These are phyloP conservation scores for Flaveria sonorensis DNA, from an alignment of 129 eudicot genomes.

Conservation along the genomic window DNA sequence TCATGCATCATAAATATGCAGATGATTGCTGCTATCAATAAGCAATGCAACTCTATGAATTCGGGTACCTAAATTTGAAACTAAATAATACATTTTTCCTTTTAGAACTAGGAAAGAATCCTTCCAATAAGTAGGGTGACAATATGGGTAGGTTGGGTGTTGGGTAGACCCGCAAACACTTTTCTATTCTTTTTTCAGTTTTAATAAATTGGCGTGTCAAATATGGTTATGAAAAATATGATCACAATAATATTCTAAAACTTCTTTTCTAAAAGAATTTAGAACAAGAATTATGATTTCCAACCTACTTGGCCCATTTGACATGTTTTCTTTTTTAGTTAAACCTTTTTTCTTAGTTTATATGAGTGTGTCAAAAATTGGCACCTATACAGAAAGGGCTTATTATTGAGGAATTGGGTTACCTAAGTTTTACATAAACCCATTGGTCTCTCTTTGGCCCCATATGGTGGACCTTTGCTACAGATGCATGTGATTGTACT, in stretches of 20 bases:
- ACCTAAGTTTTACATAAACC: conserved; percentile 16
- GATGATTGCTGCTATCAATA: background rate
- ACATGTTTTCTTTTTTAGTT: background rate
- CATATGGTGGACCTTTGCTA: background rate
- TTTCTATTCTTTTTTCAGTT: background rate
- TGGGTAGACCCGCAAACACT: background rate
- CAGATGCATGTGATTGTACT: conserved; percentile 11
- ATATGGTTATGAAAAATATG: background rate
- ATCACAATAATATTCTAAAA: background rate
- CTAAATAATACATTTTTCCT: background rate
- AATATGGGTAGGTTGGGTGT: background rate
- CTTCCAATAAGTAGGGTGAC: background rate
- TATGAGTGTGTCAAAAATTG: background rate
- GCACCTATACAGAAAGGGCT: background rate
- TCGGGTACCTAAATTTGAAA: background rate
- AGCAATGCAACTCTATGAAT: background rate
- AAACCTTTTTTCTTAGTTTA: conserved; percentile 4
- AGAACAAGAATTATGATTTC: background rate
- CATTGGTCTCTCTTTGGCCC: conserved; percentile 6
- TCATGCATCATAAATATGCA: background rate
- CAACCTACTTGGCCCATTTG: background rate
- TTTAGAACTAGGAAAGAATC: background rate
- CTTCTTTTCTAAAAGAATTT: background rate
- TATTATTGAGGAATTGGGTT: background rate
- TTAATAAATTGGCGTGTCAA: background rate